Evolutionary conservation across 2,329 filamentous ascomycete species (phyloP), one percentile per base, ranked within the genome.

Genomic region (Exophiala oligosperma): DNA sequence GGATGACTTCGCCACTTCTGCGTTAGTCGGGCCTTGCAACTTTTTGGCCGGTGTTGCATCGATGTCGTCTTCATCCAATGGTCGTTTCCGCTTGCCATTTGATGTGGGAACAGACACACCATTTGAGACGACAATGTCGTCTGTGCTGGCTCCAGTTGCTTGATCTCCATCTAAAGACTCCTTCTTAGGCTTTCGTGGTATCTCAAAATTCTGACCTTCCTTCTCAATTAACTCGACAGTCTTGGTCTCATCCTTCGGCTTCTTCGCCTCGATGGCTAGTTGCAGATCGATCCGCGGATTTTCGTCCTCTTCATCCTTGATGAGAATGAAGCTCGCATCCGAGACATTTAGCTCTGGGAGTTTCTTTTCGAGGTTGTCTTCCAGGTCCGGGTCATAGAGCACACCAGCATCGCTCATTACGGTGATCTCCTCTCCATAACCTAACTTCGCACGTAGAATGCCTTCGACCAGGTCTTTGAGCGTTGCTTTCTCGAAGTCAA

Each of bases 361-460:
- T 60, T 89, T 92, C 77, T 91, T 95, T 1, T 79, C 73, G 1
- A 97, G 77, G 67, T 97, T 95, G 57, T 95, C 90, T 3, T 91
- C 91, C 68, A 96, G 85, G 56, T 97, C 94, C 0, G 87, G 84
- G 68, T 97, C 94, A 68, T 96, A 97, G 43, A 97, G 80, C n/a
- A 92, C 80, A 51, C 88, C 88, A 8, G 83, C 79, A 5, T 91
- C 87, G 57, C 84, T 91, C 69, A 83, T 89, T 57, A 97, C 77
- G 2, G 87, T 88, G 63, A 97, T 84, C 52, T 96, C 92, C 57
- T 92, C 86, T 4, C 86, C 85, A 69, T 94, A 97, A 2, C 87
- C 87, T 1, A 97, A 77, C 63, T 91, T 80, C 3, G 77, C 66
- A 63, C 84, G 85, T 47, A 97, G 76, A 43, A 96, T 82, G 46